Conservation (phyloP, 116 monocot species). For the Phalaenopsis hybrid region DNA sequence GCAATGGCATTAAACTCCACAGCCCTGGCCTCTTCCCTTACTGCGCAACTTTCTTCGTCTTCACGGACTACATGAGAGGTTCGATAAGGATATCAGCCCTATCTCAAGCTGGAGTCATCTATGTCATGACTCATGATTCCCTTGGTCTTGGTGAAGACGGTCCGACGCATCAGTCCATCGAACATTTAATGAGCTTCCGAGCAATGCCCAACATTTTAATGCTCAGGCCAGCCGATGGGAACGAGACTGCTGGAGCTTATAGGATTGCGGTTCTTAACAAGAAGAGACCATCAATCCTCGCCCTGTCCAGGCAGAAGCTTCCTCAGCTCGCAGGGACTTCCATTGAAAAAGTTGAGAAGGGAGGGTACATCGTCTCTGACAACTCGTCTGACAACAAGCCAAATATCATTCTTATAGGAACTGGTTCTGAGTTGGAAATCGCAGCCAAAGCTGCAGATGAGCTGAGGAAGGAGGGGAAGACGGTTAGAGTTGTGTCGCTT, state of each 20-base stretch:
- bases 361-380: slow-evolving; percentile 84
- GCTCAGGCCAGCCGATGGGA: slow-evolving; percentile 88
- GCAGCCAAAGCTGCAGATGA: slow-evolving; percentile 74
- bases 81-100: slow-evolving; percentile 88
- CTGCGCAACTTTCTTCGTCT: slow-evolving; percentile 99
- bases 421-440: slow-evolving; percentile 89
- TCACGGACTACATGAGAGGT: slow-evolving; percentile 98
- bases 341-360: slow-evolving; percentile 81
- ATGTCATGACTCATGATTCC: slow-evolving; percentile 98
- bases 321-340: slow-evolving; percentile 87
- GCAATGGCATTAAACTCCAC: slow-evolving; percentile 91
- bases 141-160: slow-evolving; percentile 94
- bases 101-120: slow-evolving; percentile 73
- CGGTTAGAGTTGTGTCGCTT: slow-evolving; percentile 70
- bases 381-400: slow-evolving; percentile 78
- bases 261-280: slow-evolving; percentile 71
- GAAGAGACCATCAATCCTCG: slow-evolving; percentile 84
- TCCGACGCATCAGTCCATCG: slow-evolving; percentile 93
- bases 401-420: slow-evolving; percentile 69
- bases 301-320: slow-evolving; percentile 93
- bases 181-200: slow-evolving; percentile 79
- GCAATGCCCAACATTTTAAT: slow-evolving; percentile 93
- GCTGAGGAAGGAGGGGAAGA: slow-evolving; percentile 84
- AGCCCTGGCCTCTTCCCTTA: slow-evolving; percentile 91
- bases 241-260: slow-evolving; percentile 89